Evolutionary conservation across 441 rosid genomes (phyloP), one percentile per base, ranked within the genome.

Genomic region (Pelargonium exstipulatum): DNA sequence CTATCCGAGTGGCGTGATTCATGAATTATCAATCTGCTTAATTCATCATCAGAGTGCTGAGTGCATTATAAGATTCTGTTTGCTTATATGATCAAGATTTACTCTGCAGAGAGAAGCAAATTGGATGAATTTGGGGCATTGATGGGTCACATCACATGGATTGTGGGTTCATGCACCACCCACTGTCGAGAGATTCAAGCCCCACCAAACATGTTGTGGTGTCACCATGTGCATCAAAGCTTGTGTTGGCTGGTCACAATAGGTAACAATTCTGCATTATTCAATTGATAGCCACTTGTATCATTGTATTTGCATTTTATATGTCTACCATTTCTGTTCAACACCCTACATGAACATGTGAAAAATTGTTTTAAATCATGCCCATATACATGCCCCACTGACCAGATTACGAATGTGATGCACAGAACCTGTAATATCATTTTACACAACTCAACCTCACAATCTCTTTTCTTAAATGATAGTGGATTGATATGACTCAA

Each of bases 151-250:
- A 20, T 58, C 32, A 58, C 35, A 32, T 18, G 63, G 32, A 58
- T 58, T 58, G 63, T 22, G 63, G 63, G 63, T 20, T 58, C 63
- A 58, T 58, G 24, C 63, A 58, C n/a, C 63, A 58, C 63, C 63
- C 63, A 58, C 63, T n/a, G 58, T 22, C 24, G 63, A 22, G 13
- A 58, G 37, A 58, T 58, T 37, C 40, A 6, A 58, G 63, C 63
- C 35, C 13, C 63, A 24, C 63, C 63, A 58, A 58, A 58, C 63
- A 58, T 58, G 63, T 10, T 58, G 35, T 58, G 37, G 63, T 24
- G 63, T 32, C 63, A 58, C 63, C 63, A 58, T 58, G 63, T 58
- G 63, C 63, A 22, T 58, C 63, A 58, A 58, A 12, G 14, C 63
- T n/a, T 5, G 63, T 20, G 63, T 58, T 58, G 63, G 35, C 2